phyloP scores from a whole-genome alignment of 768 basidiomycete species.

The Boletus pseudo-olivaceus region DNA sequence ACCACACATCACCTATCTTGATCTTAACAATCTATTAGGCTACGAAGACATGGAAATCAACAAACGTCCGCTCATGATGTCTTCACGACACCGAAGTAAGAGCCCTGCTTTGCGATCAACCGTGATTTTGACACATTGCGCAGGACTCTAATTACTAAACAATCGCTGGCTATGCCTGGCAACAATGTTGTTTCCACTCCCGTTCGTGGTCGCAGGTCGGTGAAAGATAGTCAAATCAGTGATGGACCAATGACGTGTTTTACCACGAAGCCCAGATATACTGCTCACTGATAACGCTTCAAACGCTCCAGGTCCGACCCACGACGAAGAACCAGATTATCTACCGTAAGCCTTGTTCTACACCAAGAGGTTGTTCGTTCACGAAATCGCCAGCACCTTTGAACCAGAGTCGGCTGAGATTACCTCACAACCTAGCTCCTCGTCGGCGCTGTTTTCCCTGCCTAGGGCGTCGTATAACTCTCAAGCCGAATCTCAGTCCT shows the following conservation, averaged over 20 bases:
- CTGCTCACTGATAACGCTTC: neutral
- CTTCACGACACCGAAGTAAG: conserved; percentile 10
- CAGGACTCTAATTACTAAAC: conserved; percentile 1
- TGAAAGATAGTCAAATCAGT: neutral
- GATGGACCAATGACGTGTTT: neutral
- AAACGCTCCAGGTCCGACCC: neutral
- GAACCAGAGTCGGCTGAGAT: conserved; percentile 7
- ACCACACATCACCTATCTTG: neutral
- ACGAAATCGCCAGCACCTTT: conserved; percentile 10
- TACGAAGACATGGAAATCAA: conserved; percentile 1
- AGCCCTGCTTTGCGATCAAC: neutral
- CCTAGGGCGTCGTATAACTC: conserved; percentile 22
- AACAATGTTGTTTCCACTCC: neutral
- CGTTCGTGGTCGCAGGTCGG: conserved; percentile 9
- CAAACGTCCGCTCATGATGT: conserved; percentile 1
- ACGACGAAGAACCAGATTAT: conserved; percentile 14
- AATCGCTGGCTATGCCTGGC: neutral
- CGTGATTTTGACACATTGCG: neutral
- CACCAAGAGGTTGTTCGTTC: neutral
- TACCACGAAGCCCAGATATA: conserved; percentile 5
- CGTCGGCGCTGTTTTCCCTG: neutral
- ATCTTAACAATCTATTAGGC: conserved; percentile 1
- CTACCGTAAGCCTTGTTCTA: conserved; percentile 15
- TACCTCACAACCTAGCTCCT: neutral
- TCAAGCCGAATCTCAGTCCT: conserved; percentile 3